phyloP scores from a whole-genome alignment of 1,139 yeast genomes.

The Hansenula lynferdii region DNA sequence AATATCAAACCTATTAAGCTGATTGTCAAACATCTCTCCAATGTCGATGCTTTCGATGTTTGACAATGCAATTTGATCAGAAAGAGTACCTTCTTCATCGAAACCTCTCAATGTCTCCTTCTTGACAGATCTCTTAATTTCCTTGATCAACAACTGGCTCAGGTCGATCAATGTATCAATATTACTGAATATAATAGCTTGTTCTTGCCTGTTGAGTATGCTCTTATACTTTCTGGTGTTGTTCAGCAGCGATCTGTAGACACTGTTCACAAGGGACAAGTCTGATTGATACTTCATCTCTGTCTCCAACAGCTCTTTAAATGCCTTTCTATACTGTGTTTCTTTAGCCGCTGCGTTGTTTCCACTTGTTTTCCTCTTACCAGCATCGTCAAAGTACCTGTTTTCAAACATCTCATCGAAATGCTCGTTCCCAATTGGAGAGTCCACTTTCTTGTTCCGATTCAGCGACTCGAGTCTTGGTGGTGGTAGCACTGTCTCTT shows the following conservation, averaged over 20 bases:
- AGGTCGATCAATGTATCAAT: constrained; percentile 30
- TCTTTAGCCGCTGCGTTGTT: constrained; percentile 4
- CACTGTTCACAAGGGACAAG: constrained; percentile 20
- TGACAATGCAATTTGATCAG: constrained; percentile 8
- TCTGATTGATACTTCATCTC: constrained; percentile 24
- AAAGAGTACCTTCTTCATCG: constrained; percentile 10
- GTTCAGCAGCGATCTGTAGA: constrained; percentile 24
- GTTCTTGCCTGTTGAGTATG: constrained; percentile 24
- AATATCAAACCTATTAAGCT: constrained; percentile 19
- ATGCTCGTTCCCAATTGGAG: constrained; percentile 19
- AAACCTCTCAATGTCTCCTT: constrained; percentile 3
- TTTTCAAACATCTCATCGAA: constrained; percentile 7
- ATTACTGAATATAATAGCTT: constrained; percentile 30
- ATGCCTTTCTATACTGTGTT: constrained; percentile 15
- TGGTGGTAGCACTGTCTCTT: constrained; percentile 7
- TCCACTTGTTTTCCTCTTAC: constrained; percentile 9
- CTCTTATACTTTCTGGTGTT: constrained; percentile 21
- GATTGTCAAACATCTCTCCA: constrained; percentile 23
- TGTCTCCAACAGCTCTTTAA: constrained; percentile 22
- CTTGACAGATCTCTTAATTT: constrained; percentile 13
- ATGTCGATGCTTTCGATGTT: constrained; percentile 19
- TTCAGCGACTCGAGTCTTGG: constrained; percentile 13
- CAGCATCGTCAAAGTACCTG: constrained; percentile 12
- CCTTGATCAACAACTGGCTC: constrained; percentile 23
- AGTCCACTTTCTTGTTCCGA: constrained; percentile 23